Percentiles rank a stretch among this genome's conserved stretches.
These are phyloP conservation scores for Aspergillus awamori DNA, from an alignment of 2,329 filamentous ascomycete species.

Conservation along the genomic window DNA sequence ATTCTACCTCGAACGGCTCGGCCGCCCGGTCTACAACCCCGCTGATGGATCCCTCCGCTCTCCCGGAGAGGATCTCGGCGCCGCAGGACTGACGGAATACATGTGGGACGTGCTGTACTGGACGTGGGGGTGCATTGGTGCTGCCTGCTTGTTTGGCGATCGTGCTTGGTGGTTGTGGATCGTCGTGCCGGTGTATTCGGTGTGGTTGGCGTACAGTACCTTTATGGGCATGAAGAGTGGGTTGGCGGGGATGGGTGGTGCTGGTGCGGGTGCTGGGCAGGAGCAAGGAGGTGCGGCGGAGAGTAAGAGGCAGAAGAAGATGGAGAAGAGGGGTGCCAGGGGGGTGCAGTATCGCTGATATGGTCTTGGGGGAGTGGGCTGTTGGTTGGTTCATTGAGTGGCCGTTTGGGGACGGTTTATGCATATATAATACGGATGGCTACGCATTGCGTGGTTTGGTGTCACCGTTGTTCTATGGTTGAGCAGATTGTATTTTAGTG, in stretches of 20 bases:
- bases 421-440: neutral
- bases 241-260: constrained; percentile 45
- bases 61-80: constrained; percentile 84
- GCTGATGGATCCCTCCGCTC: constrained; percentile 68
- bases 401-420: neutral
- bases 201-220: constrained; percentile 50
- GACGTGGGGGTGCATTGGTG: constrained; percentile 76
- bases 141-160: constrained; percentile 80
- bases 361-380: neutral
- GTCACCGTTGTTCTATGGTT: neutral
- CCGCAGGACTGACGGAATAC: constrained; percentile 89
- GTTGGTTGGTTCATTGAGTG: neutral
- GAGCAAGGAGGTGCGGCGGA: constrained; percentile 30
- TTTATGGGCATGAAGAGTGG: constrained; percentile 51
- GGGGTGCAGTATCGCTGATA: constrained; percentile 46
- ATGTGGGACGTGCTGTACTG: constrained; percentile 98
- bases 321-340: constrained; percentile 55
- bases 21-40: constrained; percentile 73
- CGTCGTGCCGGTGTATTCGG: constrained; percentile 52
- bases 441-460: neutral
- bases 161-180: constrained; percentile 70
- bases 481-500: neutral
- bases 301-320: constrained; percentile 58
- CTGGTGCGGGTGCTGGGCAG: constrained; percentile 34
- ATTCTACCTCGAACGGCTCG: constrained; percentile 80